These are phyloP conservation scores for Cryptosporidium parvum DNA, from an alignment of 169 alveolate species.

Conservation along the genomic window DNA sequence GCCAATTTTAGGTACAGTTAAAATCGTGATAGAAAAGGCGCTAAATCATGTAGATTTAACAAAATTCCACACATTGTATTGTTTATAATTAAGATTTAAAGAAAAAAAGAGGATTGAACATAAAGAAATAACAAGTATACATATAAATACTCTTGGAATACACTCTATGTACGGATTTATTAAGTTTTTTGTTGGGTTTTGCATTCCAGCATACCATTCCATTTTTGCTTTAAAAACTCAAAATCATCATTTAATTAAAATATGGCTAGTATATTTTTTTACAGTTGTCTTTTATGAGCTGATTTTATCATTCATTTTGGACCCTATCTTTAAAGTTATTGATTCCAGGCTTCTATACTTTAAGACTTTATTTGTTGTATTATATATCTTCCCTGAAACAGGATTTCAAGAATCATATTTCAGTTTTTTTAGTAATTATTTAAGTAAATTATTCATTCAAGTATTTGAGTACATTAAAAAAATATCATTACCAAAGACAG, in stretches of 20 bases:
- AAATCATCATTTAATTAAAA: slow-evolving; percentile 7
- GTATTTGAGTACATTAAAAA: too few species aligned
- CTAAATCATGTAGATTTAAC: slow-evolving; percentile 1
- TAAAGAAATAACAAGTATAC: background rate
- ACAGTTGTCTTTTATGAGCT: slow-evolving; percentile 23
- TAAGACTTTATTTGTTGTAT: slow-evolving; percentile 16
- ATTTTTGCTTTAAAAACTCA: slow-evolving; percentile 25
- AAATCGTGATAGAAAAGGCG: background rate
- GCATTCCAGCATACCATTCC: slow-evolving; percentile 47
- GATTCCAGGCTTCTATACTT: slow-evolving; percentile 12
- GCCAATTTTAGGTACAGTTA: background rate
- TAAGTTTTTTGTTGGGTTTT: slow-evolving; percentile 12
- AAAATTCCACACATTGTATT: background rate
- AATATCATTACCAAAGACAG: too few species aligned
- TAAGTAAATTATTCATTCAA: background rate
- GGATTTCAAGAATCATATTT: slow-evolving; percentile 64
- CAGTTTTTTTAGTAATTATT: slow-evolving; percentile 7
- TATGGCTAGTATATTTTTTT: slow-evolving; percentile 45
- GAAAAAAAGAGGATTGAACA: background rate
- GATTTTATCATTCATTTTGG: slow-evolving; percentile 6
- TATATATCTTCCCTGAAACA: slow-evolving; percentile 32
- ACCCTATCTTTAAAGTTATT: slow-evolving; percentile 9
- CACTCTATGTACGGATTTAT: background rate
- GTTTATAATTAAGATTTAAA: too few species aligned
- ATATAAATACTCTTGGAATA: background rate